Evolutionary conservation across 805 yeast genomes (phyloP).

Genomic region (Suhomyces emberorum): DNA sequence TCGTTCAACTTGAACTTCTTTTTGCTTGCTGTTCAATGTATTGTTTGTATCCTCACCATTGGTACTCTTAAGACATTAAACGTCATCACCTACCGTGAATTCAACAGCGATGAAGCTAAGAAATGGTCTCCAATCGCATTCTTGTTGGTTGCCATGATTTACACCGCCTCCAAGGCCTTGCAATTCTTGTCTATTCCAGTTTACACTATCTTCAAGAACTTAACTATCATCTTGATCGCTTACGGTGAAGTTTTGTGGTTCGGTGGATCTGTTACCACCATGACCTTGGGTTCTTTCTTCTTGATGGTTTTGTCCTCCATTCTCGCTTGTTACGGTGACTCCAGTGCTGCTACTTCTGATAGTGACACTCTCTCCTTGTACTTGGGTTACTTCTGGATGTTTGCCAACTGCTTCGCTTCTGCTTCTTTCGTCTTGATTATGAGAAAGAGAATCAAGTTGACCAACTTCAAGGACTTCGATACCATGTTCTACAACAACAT

Average conservation of each 20-base stretch:
- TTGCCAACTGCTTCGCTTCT: slow-evolving; percentile 86
- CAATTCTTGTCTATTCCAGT: slow-evolving; percentile 91
- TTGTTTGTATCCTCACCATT: slow-evolving; percentile 76
- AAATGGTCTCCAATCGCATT: slow-evolving; percentile 95
- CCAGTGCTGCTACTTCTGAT: slow-evolving; percentile 35
- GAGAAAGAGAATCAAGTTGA: slow-evolving; percentile 97
- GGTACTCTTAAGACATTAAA: slow-evolving; percentile 69
- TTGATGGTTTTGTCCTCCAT: slow-evolving; percentile 96
- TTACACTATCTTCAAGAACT: slow-evolving; percentile 95
- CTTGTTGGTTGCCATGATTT: slow-evolving; percentile 87
- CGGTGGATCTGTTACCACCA: slow-evolving; percentile 84
- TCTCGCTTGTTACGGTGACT: slow-evolving; percentile 90
- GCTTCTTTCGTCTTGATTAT: slow-evolving; percentile 90
- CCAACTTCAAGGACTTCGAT: slow-evolving; percentile 94
- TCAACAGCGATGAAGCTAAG: slow-evolving; percentile 83
- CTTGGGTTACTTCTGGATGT: slow-evolving; percentile 96
- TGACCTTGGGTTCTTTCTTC: slow-evolving; percentile 85
- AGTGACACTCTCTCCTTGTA: slow-evolving; percentile 45
- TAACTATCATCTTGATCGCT: slow-evolving; percentile 94
- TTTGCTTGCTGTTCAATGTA: slow-evolving; percentile 81
- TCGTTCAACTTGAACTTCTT: slow-evolving; percentile 80
- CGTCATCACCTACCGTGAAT: slow-evolving; percentile 80
- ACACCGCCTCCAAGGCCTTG: slow-evolving; percentile 93
- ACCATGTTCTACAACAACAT: slow-evolving; percentile 98
- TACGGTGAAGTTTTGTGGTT: slow-evolving; percentile 98